phyloP scores from a whole-genome alignment of 345 rosid genomes.

The Pugionium cornutum region DNA sequence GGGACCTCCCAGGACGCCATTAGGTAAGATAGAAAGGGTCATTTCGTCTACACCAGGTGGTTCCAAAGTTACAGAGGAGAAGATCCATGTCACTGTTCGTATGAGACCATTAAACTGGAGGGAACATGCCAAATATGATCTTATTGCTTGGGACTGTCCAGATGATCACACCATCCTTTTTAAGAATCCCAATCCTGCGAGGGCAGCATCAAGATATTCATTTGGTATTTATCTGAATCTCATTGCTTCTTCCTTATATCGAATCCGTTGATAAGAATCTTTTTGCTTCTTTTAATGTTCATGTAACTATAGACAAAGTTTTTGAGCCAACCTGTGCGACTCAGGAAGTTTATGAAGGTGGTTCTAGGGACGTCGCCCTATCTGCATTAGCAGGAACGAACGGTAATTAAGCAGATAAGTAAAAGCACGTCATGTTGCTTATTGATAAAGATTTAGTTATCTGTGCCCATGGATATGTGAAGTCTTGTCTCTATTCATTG shows the following conservation, averaged over 20 bases:
- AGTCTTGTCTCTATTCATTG: conserved; percentile 28
- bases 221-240: conserved; percentile 53
- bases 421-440: no score
- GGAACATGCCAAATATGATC: conserved; percentile 88
- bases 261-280: no score
- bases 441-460: neutral
- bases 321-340: conserved; percentile 70
- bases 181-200: conserved; percentile 69
- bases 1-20: conserved; percentile 69
- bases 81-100: conserved; percentile 80
- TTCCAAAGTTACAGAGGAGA: conserved; percentile 68
- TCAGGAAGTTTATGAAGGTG: conserved; percentile 78
- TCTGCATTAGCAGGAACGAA: conserved; percentile 91
- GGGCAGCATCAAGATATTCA: conserved; percentile 44
- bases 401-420: conserved; percentile 45
- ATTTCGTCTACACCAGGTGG: conserved; percentile 65
- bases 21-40: conserved; percentile 51
- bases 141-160: conserved; percentile 88
- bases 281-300: neutral
- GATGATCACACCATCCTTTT: conserved; percentile 60
- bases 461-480: neutral
- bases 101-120: conserved; percentile 77
- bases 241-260: neutral
- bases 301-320: conserved; percentile 62
- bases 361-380: conserved; percentile 85